A percentile compares a stretch with the other conserved stretches of the same genome.
phyloP scores from a whole-genome alignment of 1,139 yeast species.

The Suhomyces bokatorum region DNA sequence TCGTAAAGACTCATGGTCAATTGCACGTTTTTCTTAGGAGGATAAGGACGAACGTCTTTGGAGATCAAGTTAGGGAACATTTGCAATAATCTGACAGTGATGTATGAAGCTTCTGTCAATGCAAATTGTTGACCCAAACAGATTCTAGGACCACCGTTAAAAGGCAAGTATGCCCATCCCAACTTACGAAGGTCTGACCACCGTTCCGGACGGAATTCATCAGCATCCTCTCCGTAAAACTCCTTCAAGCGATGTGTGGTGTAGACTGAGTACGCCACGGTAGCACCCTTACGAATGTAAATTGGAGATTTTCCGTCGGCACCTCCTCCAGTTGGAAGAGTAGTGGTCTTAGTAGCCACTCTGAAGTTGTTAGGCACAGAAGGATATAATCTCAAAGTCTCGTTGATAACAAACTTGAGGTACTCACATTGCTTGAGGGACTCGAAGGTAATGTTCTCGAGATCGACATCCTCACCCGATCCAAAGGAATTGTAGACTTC shows the following conservation, averaged over 20 bases:
- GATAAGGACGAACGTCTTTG: constrained; percentile 30
- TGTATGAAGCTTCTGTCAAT: constrained; percentile 43
- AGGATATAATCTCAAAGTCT: constrained; percentile 28
- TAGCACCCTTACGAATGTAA: constrained; percentile 24
- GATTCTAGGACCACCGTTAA: constrained; percentile 47
- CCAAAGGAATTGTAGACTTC: constrained; percentile 40
- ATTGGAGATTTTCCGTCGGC: constrained; percentile 21
- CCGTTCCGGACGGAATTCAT: constrained; percentile 25
- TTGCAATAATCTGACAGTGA: constrained; percentile 28
- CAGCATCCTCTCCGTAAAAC: constrained; percentile 24
- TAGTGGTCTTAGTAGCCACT: constrained; percentile 25
- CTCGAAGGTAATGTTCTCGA: constrained; percentile 22
- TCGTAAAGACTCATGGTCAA: constrained; percentile 36
- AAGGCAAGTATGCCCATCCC: constrained; percentile 47
- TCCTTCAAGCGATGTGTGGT: constrained; percentile 22
- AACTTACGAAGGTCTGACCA: constrained; percentile 27
- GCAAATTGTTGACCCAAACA: constrained; percentile 51
- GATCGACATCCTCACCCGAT: constrained; percentile 20
- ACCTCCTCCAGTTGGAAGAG: constrained; percentile 30
- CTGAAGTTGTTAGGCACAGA: constrained; percentile 28
- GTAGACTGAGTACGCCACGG: constrained; percentile 22
- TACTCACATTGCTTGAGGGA: constrained; percentile 27
- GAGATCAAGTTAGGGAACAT: constrained; percentile 34
- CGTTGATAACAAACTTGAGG: constrained; percentile 26
- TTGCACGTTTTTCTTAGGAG: constrained; percentile 32